Evolutionary conservation across 306 rosid species (phyloP), one percentile per base, ranked within the genome.

Genomic region (Quercus robur): DNA sequence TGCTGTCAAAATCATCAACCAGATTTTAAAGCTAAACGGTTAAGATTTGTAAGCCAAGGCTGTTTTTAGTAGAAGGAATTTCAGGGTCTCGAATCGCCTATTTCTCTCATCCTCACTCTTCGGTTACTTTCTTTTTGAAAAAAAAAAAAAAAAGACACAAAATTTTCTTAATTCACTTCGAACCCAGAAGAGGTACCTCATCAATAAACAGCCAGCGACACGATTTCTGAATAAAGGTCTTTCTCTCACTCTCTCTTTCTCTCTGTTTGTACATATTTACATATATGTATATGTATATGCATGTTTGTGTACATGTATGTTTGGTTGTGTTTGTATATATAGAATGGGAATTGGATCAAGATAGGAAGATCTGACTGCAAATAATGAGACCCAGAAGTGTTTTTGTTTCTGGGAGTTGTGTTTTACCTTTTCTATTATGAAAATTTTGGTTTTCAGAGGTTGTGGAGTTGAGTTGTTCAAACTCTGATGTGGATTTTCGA

Each of bases 341-440:
- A 64, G 70, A n/a, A 0, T 30, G 46, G 0, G 28, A 28, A 25
- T 30, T 64, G 21, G 70, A 31, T 31, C 44, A 17, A 38, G 70
- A 64, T 30, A 59, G 67, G 74, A 35, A 72, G 82, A 80, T 80
- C 83, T 63, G 78, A 25, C 20, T 62, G 23, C 72, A 46, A 26
- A 25, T 11, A 33, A 20, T 41, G 11, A 59, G 38, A 78, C 69
- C 57, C 59, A 57, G 71, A 26, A 14, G 59, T 2, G 31, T 25
- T 70, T 23, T 18, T 18, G 19, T 5, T 20, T 21, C 8, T 6
- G 35, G 31, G 6, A 20, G 5, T 70, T 20, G 9, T 56, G 25
- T 23, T 41, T 17, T 4, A 1, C 4, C 31, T 8, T 28, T 17
- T 52, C 21, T 71, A 5, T 3, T 19, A 8, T 7, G 14, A 25